Base-by-base conservation (phyloP, 2,329 filamentous ascomycete species). In the Fusarium vanettenii region DNA sequence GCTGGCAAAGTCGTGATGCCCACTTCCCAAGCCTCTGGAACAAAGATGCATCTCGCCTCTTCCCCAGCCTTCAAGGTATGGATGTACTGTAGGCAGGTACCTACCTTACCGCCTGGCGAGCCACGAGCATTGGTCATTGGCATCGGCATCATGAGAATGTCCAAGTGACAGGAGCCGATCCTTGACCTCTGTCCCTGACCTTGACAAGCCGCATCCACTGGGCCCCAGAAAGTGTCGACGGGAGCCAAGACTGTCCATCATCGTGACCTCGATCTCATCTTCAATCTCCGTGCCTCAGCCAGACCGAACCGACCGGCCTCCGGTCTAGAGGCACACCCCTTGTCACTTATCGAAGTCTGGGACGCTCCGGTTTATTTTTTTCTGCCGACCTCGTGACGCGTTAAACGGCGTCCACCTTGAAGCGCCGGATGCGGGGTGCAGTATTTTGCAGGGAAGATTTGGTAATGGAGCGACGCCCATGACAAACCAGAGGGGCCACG, bases 371-470 rank as follows among this genome's bases (percentile, higher is more conserved):
- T 66, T 64, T 61, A 66, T 63, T 50, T 72, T 73, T 78, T 75
- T 73, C 67, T 79, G 72, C 64, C 45, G 52, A 50, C 73, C 77
- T 78, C 76, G 77, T 79, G 77, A 79, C 73, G 74, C 73, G 66
- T 79, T 69, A 69, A 72, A 74, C 67, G 65, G 63, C 67, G 64
- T 70, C 73, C 73, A 66, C 57, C 64, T 71, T 48, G 66, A 76
- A 75, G 72, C 74, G 69, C 73, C 67, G 76, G 77, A 77, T 79
- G 77, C 77, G 77, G 77, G 77, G 77, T 78, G 76, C 69, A 78
- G 74, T 69, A 39, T 55, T 27, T 31, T 69, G 45, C 71, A 72
- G 52, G 68, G 69, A 74, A 75, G 61, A 75, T 78, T 78, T 77
- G 73, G 67, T 79, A 79, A 78, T 70, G 65, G 66, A 72, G 68